These are phyloP conservation scores for Alnus rubra DNA, from an alignment of 306 rosid genomes.

Conservation along the genomic window DNA sequence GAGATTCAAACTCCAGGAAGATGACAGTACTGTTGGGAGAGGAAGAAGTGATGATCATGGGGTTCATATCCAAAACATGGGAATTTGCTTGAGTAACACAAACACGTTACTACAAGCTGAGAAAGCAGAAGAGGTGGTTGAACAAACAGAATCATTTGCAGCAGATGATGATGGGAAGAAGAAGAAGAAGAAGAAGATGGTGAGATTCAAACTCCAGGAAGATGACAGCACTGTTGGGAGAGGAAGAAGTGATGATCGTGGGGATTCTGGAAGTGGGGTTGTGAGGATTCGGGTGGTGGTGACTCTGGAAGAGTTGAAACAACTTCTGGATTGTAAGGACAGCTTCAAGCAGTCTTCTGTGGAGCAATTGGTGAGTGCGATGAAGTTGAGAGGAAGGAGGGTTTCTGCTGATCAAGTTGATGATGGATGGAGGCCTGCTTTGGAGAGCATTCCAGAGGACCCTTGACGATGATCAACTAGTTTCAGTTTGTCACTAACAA, in stretches of 20 bases:
- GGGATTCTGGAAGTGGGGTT: constrained; percentile 40
- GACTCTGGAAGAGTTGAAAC: constrained; percentile 69
- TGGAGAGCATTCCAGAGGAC: constrained; percentile 70
- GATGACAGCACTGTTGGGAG: constrained; percentile 6
- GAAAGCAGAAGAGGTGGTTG: constrained; percentile 20
- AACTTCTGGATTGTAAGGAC: constrained; percentile 42
- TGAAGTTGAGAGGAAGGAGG: constrained; percentile 53
- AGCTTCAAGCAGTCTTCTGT: constrained; percentile 31
- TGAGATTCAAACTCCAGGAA: constrained; percentile 28
- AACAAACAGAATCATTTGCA: constrained; percentile 10
- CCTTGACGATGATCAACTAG: constrained; percentile 14
- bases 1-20: constrained; percentile 29
- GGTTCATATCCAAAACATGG: constrained; percentile 46
- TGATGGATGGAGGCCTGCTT: constrained; percentile 55
- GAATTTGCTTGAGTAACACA: constrained; percentile 59
- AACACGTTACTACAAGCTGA: constrained; percentile 28
- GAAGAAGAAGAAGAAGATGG: constrained; percentile 28
- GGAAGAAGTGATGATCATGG: not conserved
- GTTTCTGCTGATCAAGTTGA: constrained; percentile 27
- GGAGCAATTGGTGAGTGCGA: constrained; percentile 56
- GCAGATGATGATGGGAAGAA: constrained; percentile 6
- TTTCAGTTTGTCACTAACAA: constrained; percentile 5
- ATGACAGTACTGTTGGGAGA: not conserved
- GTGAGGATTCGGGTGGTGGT: constrained; percentile 80
- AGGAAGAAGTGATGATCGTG: not conserved